A percentile compares a stretch with the other conserved stretches of the same genome.
phyloP scores from a whole-genome alignment of 2,329 filamentous ascomycete genomes.

The Aspergillus sp. region DNA sequence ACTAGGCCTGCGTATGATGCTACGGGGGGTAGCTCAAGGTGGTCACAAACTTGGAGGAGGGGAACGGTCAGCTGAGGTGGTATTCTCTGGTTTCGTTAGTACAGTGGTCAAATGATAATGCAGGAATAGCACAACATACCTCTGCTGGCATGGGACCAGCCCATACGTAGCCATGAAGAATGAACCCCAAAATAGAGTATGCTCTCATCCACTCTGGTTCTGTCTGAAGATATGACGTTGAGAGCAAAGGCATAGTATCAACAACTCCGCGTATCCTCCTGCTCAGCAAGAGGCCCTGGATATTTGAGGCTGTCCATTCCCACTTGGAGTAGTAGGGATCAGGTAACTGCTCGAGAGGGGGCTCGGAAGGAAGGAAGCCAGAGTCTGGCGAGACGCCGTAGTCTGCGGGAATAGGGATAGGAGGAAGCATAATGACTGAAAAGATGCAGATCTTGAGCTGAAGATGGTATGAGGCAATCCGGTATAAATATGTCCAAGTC shows the following conservation, averaged over 20 bases:
- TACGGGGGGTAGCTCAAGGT: constrained; percentile 84
- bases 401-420: constrained; percentile 60
- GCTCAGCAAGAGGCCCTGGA: constrained; percentile 83
- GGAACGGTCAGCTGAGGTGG: constrained; percentile 82
- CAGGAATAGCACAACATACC: constrained; percentile 45
- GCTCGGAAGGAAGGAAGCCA: constrained; percentile 82
- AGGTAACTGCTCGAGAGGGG: constrained; percentile 76
- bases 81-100: constrained; percentile 50
- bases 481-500: not conserved
- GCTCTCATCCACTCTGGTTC: constrained; percentile 90
- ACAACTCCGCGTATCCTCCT: constrained; percentile 78
- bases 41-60: constrained; percentile 71
- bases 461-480: not conserved
- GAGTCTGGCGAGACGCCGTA: constrained; percentile 67
- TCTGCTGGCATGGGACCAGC: constrained; percentile 73
- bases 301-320: constrained; percentile 81
- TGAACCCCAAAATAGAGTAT: constrained; percentile 74
- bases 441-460: not conserved
- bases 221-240: constrained; percentile 75
- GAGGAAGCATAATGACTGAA: constrained; percentile 42
- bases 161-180: constrained; percentile 88
- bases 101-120: not conserved
- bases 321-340: constrained; percentile 93
- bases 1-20: constrained; percentile 91
- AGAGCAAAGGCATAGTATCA: constrained; percentile 78